Evolutionary conservation across 148 eudicot genomes (phyloP).

Genomic region (Camellia japonica): DNA sequence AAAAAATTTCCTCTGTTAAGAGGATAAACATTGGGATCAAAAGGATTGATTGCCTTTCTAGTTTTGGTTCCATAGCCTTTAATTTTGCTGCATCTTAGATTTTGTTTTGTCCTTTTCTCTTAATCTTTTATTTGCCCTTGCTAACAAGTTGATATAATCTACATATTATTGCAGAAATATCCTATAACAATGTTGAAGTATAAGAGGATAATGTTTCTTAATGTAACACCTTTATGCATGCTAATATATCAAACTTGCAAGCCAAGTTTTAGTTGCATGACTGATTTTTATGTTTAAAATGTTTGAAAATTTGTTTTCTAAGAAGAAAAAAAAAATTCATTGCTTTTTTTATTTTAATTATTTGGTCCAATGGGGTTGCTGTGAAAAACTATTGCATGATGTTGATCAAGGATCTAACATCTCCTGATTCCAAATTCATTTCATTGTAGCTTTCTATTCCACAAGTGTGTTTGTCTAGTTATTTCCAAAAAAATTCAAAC

Average conservation of each 20-base stretch:
- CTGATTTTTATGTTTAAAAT: background rate
- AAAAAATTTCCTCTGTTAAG: background rate
- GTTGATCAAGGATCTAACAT: background rate
- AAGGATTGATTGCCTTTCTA: background rate
- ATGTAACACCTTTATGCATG: background rate
- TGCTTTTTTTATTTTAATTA: too few relatives aligned
- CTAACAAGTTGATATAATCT: background rate
- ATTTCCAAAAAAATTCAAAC: background rate
- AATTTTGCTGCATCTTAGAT: background rate
- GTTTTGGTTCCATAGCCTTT: background rate
- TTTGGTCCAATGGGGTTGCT: background rate
- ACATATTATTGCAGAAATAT: background rate
- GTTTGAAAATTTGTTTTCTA: background rate
- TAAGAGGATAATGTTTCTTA: background rate
- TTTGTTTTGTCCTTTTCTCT: background rate
- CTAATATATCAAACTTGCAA: background rate
- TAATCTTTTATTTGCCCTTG: background rate
- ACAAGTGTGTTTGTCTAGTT: background rate
- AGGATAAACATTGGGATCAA: background rate
- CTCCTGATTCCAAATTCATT: background rate
- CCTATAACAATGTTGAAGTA: background rate
- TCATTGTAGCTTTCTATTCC: background rate
- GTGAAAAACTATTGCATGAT: background rate
- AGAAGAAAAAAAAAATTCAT: background rate
- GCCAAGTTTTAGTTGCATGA: background rate